Conservation (phyloP, 192 early-diverging fungal genomes). For the Backusella sp. region DNA sequence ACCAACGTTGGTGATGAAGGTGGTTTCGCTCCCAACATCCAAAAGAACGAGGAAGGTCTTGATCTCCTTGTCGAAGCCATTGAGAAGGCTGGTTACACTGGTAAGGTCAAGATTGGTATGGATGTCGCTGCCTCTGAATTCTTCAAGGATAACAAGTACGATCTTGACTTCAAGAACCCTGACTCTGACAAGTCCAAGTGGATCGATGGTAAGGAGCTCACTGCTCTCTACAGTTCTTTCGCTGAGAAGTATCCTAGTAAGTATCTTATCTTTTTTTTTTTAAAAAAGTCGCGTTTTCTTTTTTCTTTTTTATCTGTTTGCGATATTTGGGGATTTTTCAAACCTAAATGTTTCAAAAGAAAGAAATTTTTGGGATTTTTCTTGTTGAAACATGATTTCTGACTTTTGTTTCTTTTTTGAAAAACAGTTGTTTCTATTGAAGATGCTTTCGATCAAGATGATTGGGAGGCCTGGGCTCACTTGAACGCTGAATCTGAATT, state of each 20-base stretch:
- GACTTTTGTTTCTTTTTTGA: too few relatives aligned
- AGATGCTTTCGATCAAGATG: too few relatives aligned
- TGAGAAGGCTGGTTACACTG: slow-evolving; percentile 92
- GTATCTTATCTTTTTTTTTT: slow-evolving; percentile 20
- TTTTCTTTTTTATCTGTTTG: slow-evolving; percentile 51
- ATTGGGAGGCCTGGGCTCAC: too few relatives aligned
- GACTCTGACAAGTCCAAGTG: slow-evolving; percentile 73
- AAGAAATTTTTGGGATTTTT: too few relatives aligned
- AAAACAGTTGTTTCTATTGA: too few relatives aligned
- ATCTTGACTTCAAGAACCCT: slow-evolving; percentile 96
- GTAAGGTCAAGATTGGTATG: slow-evolving; percentile 96
- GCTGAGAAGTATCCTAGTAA: slow-evolving; percentile 77
- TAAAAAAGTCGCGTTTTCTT: background rate
- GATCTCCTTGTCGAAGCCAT: slow-evolving; percentile 89
- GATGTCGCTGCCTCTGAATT: slow-evolving; percentile 98
- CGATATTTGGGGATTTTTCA: too few relatives aligned
- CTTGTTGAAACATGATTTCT: too few relatives aligned
- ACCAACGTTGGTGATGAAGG: slow-evolving; percentile 99
- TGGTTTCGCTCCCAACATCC: slow-evolving; percentile 99
- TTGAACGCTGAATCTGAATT: too few relatives aligned
- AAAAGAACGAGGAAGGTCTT: slow-evolving; percentile 95
- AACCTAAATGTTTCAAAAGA: too few relatives aligned
- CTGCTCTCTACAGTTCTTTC: slow-evolving; percentile 80
- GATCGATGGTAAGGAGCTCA: slow-evolving; percentile 79
- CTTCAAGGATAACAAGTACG: slow-evolving; percentile 96